Percentiles rank a stretch among this genome's conserved stretches.
These are phyloP conservation scores for Kluyveromyces wickerhamii DNA, from an alignment of 805 yeast species.

Conservation along the genomic window DNA sequence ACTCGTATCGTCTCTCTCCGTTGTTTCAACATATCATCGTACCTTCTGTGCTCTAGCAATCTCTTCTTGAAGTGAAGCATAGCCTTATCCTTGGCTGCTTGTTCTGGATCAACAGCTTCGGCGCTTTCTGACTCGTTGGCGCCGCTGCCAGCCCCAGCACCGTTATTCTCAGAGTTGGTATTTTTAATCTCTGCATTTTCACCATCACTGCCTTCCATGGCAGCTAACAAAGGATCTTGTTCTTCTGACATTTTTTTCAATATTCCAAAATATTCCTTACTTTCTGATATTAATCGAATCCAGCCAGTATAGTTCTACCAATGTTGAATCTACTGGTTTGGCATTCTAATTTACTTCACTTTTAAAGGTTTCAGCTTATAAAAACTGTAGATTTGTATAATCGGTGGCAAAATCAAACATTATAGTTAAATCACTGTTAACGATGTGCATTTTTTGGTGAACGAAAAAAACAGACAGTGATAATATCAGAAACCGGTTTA, in stretches of 20 bases:
- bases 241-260: slow-evolving; percentile 48
- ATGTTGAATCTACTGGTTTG: too few relatives aligned
- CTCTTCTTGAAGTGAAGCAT: slow-evolving; percentile 73
- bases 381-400: too few relatives aligned
- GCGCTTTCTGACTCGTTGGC: slow-evolving; percentile 26
- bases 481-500: too few relatives aligned
- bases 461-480: too few relatives aligned
- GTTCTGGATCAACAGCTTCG: slow-evolving; percentile 50
- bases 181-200: slow-evolving; percentile 6
- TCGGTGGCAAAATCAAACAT: too few relatives aligned
- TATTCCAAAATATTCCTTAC: too few relatives aligned
- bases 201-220: slow-evolving; percentile 31
- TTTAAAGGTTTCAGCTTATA: too few relatives aligned
- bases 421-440: too few relatives aligned
- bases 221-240: slow-evolving; percentile 70
- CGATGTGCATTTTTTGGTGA: too few relatives aligned
- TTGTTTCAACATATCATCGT: slow-evolving; percentile 86
- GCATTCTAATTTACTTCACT: too few relatives aligned
- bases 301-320: too few relatives aligned
- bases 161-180: slow-evolving; percentile 7
- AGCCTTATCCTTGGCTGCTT: slow-evolving; percentile 55
- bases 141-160: slow-evolving; percentile 2
- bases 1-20: slow-evolving; percentile 77
- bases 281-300: too few relatives aligned
- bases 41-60: slow-evolving; percentile 84